A percentile compares a stretch with the other conserved stretches of the same genome.
Evolutionary conservation across 208 protist genomes (phyloP).

Genomic region (Crithidia mellificae): DNA sequence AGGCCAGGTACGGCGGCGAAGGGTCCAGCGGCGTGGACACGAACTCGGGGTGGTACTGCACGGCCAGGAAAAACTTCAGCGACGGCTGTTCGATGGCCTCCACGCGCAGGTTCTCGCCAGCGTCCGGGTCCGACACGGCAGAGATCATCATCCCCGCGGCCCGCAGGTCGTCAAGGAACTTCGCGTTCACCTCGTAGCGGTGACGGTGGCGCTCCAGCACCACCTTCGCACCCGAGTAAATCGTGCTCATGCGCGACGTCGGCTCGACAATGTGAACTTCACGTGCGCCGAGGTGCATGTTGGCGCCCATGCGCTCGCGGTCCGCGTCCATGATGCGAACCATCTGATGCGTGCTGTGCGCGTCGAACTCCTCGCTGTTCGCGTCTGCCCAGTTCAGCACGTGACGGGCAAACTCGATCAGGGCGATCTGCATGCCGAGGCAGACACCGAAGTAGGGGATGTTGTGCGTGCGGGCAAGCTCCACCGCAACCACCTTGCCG

Average conservation of each 20-base stretch:
- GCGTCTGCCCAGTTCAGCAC: constrained; percentile 92
- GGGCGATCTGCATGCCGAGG: constrained; percentile 98
- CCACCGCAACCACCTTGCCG: constrained; percentile 95
- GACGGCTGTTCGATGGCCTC: constrained; percentile 87
- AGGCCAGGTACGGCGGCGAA: constrained; percentile 96
- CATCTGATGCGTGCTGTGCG: constrained; percentile 81
- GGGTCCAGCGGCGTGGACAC: constrained; percentile 94
- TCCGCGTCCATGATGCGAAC: constrained; percentile 98
- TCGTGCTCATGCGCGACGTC: constrained; percentile 58
- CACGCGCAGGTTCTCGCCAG: constrained; percentile 90
- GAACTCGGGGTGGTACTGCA: constrained; percentile 99
- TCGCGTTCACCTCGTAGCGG: constrained; percentile 98
- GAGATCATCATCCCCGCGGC: constrained; percentile 91
- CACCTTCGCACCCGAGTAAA: constrained; percentile 85
- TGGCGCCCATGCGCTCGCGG: constrained; percentile 95
- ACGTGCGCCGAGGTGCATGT: constrained; percentile 98
- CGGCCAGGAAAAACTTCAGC: constrained; percentile 92
- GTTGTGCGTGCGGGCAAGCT: constrained; percentile 95
- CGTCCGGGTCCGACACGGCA: constrained; percentile 75
- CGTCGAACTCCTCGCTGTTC: constrained; percentile 96
- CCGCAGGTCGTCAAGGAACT: constrained; percentile 91
- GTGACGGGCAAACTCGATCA: constrained; percentile 96
- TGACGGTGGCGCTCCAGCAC: constrained; percentile 97
- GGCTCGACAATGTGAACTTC: constrained; percentile 75
- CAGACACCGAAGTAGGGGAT: constrained; percentile 98